Evolutionary conservation across 2,329 filamentous ascomycete species (phyloP), one percentile per base, ranked within the genome.

Genomic region (Curvularia hawaiiensis): DNA sequence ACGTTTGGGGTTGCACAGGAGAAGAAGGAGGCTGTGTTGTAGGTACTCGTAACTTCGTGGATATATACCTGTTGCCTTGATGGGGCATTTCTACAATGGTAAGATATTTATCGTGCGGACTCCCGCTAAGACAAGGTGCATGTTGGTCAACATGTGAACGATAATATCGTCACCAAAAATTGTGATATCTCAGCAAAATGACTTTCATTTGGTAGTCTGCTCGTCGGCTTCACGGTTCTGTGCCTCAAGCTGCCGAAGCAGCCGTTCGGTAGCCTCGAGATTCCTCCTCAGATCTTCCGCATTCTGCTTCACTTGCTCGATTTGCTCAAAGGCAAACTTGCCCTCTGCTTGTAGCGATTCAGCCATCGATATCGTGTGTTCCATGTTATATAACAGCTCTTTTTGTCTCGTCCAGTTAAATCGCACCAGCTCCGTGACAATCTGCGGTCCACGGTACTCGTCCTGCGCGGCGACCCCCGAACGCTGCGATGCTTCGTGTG

Each of bases 1-100:
- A 79, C 75, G 2, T 80, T 80, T 72, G 79, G 79, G 2, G 65
- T 69, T 47, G 64, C 39, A 44, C 60, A 64, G 46, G 41, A 43
- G 16, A 48, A 45, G 38, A 48, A 54, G 30, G 31, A 48, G 20
- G 26, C 33, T 24, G 14, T 11, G 2, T 4, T 16, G 4, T 56
- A 56, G 20, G 7, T n/a, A 9, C 3, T 38, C 18, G 8, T 22
- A 22, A 1, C 30, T 3, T 18, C 2, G 8, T 18, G 4, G 24
- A 18, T 10, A 16, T 14, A n/a, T 4, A 22, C 6, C 6, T 16
- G 16, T 6, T 6, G 16, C 4, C 35, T 18, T 6, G 3, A 38
- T 18, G 35, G 11, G 18, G 4, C 11, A 7, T 48, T n/a, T 12
- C n/a, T n/a, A 28, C 31, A 24, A 16, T 3, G 14, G 18, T 3